These are phyloP conservation scores for Acorus calamus DNA, from an alignment of 106 monocot genomes.

Conservation along the genomic window DNA sequence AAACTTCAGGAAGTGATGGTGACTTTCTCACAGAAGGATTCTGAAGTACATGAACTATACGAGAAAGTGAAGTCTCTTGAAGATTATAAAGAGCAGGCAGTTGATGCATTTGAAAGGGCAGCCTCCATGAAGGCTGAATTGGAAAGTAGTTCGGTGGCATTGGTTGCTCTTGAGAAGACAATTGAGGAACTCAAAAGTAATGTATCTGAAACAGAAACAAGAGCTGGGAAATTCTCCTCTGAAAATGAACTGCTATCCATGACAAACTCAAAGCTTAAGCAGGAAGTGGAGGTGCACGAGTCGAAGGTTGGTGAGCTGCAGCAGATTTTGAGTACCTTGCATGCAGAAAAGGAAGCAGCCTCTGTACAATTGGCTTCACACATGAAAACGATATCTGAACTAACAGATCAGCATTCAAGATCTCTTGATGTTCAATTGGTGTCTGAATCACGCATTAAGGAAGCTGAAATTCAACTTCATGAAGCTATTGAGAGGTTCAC, in stretches of 20 bases:
- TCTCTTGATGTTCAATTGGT: constrained; percentile 43
- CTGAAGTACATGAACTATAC: constrained; percentile 32
- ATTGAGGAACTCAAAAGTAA: constrained; percentile 43
- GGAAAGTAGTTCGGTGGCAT: constrained; percentile 31
- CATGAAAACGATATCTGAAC: constrained; percentile 31
- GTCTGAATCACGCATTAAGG: constrained; percentile 41
- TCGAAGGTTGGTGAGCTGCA: constrained; percentile 38
- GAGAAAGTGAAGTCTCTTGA: constrained; percentile 33
- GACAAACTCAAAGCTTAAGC: constrained; percentile 38
- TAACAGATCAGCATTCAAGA: constrained; percentile 52
- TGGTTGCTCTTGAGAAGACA: constrained; percentile 20
- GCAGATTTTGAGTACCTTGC: constrained; percentile 31
- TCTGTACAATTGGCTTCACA: constrained; percentile 37
- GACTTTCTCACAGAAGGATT: constrained; percentile 50
- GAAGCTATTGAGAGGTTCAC: constrained; percentile 44
- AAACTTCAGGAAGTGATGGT: constrained; percentile 38
- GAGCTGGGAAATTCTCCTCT: constrained; percentile 26
- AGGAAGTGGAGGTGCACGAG: constrained; percentile 43
- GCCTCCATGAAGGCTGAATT: constrained; percentile 43
- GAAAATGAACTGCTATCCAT: constrained; percentile 37
- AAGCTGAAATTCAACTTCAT: constrained; percentile 41
- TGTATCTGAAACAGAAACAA: constrained; percentile 25
- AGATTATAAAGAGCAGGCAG: constrained; percentile 40
- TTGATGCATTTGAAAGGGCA: constrained; percentile 35
- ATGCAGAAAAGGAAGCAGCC: constrained; percentile 49